Conservation (phyloP, 148 eudicot genomes). For the Rhododendron molle region DNA sequence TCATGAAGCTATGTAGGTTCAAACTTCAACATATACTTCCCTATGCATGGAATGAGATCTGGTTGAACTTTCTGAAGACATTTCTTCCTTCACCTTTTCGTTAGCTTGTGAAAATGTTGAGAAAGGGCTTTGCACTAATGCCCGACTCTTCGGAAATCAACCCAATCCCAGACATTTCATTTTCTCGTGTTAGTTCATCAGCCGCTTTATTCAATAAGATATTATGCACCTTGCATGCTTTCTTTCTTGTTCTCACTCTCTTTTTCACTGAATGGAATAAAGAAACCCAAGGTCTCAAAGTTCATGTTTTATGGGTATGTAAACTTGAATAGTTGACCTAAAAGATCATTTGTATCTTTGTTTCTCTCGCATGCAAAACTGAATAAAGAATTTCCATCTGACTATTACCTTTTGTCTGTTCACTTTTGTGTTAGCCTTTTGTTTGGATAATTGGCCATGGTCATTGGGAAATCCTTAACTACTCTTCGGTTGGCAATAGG, state of each 20-base stretch:
- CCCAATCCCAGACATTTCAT: neutral
- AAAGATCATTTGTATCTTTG: neutral
- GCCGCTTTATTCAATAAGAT: neutral
- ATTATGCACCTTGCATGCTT: neutral
- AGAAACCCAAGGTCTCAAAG: neutral
- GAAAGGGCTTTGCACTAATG: neutral
- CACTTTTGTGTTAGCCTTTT: neutral
- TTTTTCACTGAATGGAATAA: neutral
- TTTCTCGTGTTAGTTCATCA: neutral
- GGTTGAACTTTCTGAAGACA: neutral
- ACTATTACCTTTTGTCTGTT: neutral
- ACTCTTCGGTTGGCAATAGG: neutral
- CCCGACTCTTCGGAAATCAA: neutral
- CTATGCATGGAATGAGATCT: neutral
- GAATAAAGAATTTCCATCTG: neutral
- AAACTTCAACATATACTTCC: neutral
- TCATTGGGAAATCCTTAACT: neutral
- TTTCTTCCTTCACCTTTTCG: neutral
- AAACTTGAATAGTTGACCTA: neutral
- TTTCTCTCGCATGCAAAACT: neutral
- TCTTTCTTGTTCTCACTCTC: neutral
- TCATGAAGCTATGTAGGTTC: neutral
- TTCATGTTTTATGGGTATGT: neutral
- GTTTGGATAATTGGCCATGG: neutral
- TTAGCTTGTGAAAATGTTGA: neutral